Conservation (phyloP, 2,329 filamentous ascomycete genomes). For the Neurospora sp. region DNA sequence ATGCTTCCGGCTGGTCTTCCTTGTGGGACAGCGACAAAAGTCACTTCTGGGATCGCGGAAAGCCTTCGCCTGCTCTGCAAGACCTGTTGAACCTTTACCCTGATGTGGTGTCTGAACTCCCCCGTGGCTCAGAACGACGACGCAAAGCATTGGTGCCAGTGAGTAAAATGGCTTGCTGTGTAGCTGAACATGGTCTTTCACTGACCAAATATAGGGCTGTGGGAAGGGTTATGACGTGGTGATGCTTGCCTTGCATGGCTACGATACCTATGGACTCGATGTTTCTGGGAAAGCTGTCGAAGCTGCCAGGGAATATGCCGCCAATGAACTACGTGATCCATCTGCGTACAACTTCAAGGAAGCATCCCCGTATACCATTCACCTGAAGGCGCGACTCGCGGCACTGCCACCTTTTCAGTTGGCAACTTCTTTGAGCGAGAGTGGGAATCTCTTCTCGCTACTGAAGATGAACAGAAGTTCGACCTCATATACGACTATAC, state of each 20-base stretch:
- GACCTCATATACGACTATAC: constrained; percentile 35
- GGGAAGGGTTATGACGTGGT: constrained; percentile 53
- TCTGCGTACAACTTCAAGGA: constrained; percentile 6
- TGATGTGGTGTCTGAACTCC: not conserved
- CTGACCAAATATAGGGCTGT: constrained; percentile 34
- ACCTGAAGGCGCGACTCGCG: constrained; percentile 13
- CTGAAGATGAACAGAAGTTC: constrained; percentile 26
- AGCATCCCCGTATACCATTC: not conserved
- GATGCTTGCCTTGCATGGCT: constrained; percentile 50
- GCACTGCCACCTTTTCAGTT: constrained; percentile 31
- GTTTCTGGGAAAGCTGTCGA: constrained; percentile 27
- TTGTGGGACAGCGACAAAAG: not conserved
- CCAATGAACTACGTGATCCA: not conserved
- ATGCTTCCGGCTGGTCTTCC: not conserved
- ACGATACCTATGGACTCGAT: constrained; percentile 52
- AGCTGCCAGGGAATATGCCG: constrained; percentile 13
- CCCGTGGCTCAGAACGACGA: not conserved
- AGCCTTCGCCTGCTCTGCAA: not conserved
- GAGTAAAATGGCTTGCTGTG: not conserved
- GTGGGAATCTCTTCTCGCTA: constrained; percentile 7
- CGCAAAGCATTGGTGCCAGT: not conserved
- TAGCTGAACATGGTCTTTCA: not conserved
- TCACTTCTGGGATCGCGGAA: not conserved
- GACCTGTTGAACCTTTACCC: not conserved
- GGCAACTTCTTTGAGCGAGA: constrained; percentile 43